Evolutionary conservation across 2,329 filamentous ascomycete genomes (phyloP), one percentile per base, ranked within the genome.

Genomic region (Coniochaeta prunicola): DNA sequence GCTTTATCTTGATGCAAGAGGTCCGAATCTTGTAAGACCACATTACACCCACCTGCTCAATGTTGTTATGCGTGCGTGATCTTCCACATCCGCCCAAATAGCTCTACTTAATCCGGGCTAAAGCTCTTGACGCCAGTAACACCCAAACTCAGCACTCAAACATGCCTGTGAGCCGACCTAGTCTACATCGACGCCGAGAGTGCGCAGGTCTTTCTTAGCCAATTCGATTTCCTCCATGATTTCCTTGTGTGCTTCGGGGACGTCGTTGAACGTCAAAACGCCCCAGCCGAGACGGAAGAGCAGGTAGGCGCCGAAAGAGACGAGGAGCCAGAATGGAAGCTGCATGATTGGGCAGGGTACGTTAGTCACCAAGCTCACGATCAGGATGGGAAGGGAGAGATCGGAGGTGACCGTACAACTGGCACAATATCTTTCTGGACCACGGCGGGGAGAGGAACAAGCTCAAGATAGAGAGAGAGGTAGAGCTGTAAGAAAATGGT

Each of bases 201-300:
- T 79, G 70, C 84, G 83, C 72, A 96, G 76, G 67, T 96, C 91
- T 62, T 76, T 77, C 77, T 89, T 88, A 63, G 91, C 91, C 73
- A 86, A 66, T 63, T 91, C 82, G 70, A 96, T 94, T 77, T 97
- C 90, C 67, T 77, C 80, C 82, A 94, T 91, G 67, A 99, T 79
- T 76, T 97, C 92, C 71, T 87, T 85, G 76, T 97, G 89, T 57
- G 94, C 94, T 62, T 91, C 84, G 58, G 93, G 92, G 55, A 96
- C 91, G 75, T 97, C 92, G 80, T 96, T 94, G 83, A 99, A 99
- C 59, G 91, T 96, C 71, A 96, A 81, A 67, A 99, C 90, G 64
- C 94, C 94, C 79, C 86, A 89, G 68, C 94, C 94, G 62, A 99
- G 88, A 67, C 91, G 91, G 78, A 89, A 91, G 64, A 99, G 88